Base-by-base conservation (phyloP, 2,329 filamentous ascomycete species). In the Penicillium hesseltinei region DNA sequence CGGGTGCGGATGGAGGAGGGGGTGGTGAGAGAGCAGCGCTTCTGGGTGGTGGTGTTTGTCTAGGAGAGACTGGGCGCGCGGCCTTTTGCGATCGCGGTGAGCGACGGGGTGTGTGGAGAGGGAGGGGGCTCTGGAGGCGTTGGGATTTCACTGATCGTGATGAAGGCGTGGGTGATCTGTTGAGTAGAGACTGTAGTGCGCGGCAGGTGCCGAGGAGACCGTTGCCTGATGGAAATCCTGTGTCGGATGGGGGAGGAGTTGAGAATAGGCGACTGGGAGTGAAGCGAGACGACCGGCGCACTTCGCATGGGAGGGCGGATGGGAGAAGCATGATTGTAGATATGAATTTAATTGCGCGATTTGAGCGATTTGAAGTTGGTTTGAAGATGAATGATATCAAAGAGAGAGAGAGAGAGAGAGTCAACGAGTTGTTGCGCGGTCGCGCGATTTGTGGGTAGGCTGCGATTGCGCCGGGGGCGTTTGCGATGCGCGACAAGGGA, bases 221-320 rank as follows among this genome's bases (percentile, higher is more conserved):
- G 62, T 75, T 77, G 52, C 73, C 70, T 23, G 69, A 62, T 42
- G 67, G 61, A n/a, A 65, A 63, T 48, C 70, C 67, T 57, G 71
- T 66, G 61, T 75, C 73, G 11, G 72, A 71, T 10, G 74, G 71
- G 25, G 74, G 73, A 51, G 75, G 73, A 27, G 75, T 76, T 27
- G 74, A 68, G 59, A 77, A 73, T 19, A 72, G 63, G 57, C 70
- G 72, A 56, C 59, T 72, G 49, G 70, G 64, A 2, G 71, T 67
- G 64, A 75, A 72, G 63, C 70, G 69, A 66, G 73, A 70, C 56
- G 68, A 68, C 61, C 69, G 73, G 61, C 72, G 72, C 66, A 69
- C 65, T 61, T 79, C 77, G 72, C 77, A 79, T 56, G 76, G 67
- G 49, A 80, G 67, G 33, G 77, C 77, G 9, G 77, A 79, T 56